A percentile compares a stretch with the other conserved stretches of the same genome.
These are phyloP conservation scores for Nissolia schottii DNA, from an alignment of 306 rosid genomes.

Conservation along the genomic window DNA sequence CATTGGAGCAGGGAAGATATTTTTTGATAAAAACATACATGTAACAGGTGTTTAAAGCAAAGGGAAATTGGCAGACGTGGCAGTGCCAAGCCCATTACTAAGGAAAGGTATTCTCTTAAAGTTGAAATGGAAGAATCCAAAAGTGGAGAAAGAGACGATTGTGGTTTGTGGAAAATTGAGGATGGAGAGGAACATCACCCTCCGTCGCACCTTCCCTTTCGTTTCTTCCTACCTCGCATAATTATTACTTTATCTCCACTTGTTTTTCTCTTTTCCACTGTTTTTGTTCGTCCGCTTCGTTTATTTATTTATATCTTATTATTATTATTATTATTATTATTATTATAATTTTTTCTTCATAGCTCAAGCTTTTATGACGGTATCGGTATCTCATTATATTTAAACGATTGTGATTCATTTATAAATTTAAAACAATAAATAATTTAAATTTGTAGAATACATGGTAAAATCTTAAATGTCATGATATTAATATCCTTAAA, in stretches of 20 bases:
- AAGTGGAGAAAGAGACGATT: constrained; percentile 32
- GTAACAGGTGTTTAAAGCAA: background rate
- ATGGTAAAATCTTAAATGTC: too few relatives aligned
- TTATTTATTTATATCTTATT: background rate
- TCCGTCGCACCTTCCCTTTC: background rate
- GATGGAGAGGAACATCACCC: constrained; percentile 1
- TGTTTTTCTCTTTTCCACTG: background rate
- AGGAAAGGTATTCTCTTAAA: background rate
- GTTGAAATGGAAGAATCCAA: constrained; percentile 26
- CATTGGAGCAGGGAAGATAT: background rate
- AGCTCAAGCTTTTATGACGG: too few relatives aligned
- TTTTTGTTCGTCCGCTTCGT: background rate
- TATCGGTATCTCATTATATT: too few relatives aligned
- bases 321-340: background rate
- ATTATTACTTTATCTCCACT: constrained; percentile 17
- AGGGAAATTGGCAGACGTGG: constrained; percentile 37
- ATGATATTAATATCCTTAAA: too few relatives aligned
- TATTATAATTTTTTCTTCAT: too few relatives aligned
- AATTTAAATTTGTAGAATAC: too few relatives aligned
- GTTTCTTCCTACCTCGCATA: background rate
- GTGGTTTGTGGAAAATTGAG: constrained; percentile 40
- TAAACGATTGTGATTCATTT: too few relatives aligned
- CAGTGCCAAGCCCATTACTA: constrained; percentile 33
- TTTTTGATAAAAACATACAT: background rate
- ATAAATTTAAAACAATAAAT: too few relatives aligned